Evolutionary conservation across 805 yeast genomes (phyloP), one percentile per base, ranked within the genome.

Genomic region (Lachancea fermentati): DNA sequence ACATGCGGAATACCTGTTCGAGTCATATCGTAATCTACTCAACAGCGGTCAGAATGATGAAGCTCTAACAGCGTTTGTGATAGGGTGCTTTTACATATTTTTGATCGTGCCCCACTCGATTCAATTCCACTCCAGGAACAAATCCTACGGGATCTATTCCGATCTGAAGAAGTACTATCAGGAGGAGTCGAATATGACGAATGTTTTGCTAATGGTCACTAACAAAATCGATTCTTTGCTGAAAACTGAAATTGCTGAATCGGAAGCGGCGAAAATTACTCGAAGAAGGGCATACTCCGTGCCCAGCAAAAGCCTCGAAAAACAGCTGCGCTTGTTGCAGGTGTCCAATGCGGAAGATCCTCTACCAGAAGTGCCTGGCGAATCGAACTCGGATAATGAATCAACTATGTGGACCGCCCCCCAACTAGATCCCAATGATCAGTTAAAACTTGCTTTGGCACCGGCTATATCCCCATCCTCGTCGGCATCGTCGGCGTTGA

Each of bases 81-180:
- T 65, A 5, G 71, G 71, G 1, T 54, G 66, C 33, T 62, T 60
- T 43, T 63, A 64, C 39, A 41, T 68, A 2, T 65, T 55, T 45
- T 48, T 65, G 18, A 59, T 66, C 7, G 61, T 68, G 11, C 72
- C 72, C 9, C 57, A 48, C 29, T 66, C 69, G 4, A 62, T 62
- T 22, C 71, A 67, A 44, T 68, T 66, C 40, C 68, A 65, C 41
- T 53, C 67, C 19, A 63, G 62, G 46, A 67, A 67, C 45, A 67
- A 63, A 44, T 63, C 65, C 41, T 63, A 59, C 39, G 60, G 61
- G 18, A 51, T 67, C n/a, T 67, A 66, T 35, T 50, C 57, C 15
- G 60, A 61, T 8, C 46, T 66, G 39, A 65, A 63, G 42, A 60
- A 51, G 39, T 35, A 63, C 33, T 67, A 57, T 36, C 67, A 66